Conservation (phyloP, 306 rosid species). For the Begonia loranthoides region DNA sequence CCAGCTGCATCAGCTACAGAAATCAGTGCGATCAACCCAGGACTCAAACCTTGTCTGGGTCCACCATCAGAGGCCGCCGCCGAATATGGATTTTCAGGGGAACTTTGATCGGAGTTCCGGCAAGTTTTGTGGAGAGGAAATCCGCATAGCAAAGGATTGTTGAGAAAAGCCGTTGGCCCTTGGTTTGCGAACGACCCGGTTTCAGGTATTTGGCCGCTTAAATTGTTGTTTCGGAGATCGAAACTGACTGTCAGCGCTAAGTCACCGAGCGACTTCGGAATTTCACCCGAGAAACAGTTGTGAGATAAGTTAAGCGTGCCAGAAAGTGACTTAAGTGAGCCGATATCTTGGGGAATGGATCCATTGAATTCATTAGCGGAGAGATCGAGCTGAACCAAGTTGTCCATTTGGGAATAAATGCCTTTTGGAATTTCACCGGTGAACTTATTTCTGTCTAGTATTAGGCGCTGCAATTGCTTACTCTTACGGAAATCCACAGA, state of each 20-base stretch:
- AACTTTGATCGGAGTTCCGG: slow-evolving; percentile 18
- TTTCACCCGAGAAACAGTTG: slow-evolving; percentile 57
- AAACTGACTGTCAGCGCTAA: slow-evolving; percentile 71
- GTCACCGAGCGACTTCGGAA: slow-evolving; percentile 59
- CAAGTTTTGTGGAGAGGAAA: slow-evolving; percentile 77
- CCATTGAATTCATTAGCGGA: slow-evolving; percentile 55
- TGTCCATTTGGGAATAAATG: slow-evolving; percentile 40
- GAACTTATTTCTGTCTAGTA: slow-evolving; percentile 50
- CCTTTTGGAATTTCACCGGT: slow-evolving; percentile 52
- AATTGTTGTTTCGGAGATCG: slow-evolving; percentile 63
- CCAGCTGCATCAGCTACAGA: slow-evolving; percentile 80
- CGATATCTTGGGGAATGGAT: slow-evolving; percentile 46
- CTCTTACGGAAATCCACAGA: slow-evolving; percentile 36
- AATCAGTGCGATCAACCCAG: slow-evolving; percentile 63
- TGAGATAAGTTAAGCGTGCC: slow-evolving; percentile 79
- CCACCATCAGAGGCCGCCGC: slow-evolving; percentile 5
- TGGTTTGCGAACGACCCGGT: slow-evolving; percentile 87
- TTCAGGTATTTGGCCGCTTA: slow-evolving; percentile 83
- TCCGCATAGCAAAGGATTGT: slow-evolving; percentile 65
- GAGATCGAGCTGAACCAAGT: slow-evolving; percentile 53
- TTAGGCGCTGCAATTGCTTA: slow-evolving; percentile 48
- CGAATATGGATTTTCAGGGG: slow-evolving; percentile 26
- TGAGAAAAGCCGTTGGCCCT: slow-evolving; percentile 87
- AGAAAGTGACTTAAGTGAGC: slow-evolving; percentile 48
- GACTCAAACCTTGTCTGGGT: slow-evolving; percentile 36